phyloP scores from a whole-genome alignment of 306 rosid species.

The Acacia crassicarpa region DNA sequence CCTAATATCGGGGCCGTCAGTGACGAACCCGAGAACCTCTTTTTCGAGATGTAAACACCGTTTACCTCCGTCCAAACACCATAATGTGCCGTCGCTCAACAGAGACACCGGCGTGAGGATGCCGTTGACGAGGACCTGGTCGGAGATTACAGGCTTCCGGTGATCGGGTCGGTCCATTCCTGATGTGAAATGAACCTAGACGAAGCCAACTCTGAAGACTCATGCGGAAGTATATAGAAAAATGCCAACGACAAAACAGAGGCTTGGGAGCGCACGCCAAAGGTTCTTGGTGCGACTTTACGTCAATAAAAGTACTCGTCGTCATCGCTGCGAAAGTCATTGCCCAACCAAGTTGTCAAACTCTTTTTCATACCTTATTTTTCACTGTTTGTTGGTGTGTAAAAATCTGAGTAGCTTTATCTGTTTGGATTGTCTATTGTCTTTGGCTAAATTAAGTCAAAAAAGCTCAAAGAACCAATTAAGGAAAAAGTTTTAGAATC shows the following conservation, averaged over 20 bases:
- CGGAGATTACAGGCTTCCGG: slow-evolving; percentile 50
- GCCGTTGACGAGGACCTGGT: slow-evolving; percentile 64
- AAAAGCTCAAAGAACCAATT: no score
- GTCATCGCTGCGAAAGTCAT: not conserved
- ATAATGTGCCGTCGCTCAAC: slow-evolving; percentile 63
- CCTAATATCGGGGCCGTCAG: slow-evolving; percentile 56
- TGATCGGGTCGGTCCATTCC: slow-evolving; percentile 54
- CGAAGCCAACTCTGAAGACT: not conserved
- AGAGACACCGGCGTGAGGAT: slow-evolving; percentile 50
- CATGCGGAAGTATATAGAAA: not conserved
- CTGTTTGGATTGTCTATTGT: no score
- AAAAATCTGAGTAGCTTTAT: no score
- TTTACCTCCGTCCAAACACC: slow-evolving; percentile 62
- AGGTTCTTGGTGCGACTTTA: not conserved
- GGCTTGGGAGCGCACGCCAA: not conserved
- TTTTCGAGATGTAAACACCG: slow-evolving; percentile 59
- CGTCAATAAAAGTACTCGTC: not conserved
- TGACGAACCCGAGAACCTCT: slow-evolving; percentile 64
- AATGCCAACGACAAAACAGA: not conserved
- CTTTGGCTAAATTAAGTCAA: no score
- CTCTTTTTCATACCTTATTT: no score
- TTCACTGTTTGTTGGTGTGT: no score
- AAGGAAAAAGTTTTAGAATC: no score
- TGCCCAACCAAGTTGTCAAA: not conserved
- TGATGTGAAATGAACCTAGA: not conserved